Evolutionary conservation across 225 moss, liverwort and hornwort genomes (phyloP), one percentile per base, ranked within the genome.

Genomic region (Physcomitrellopsis africana): DNA sequence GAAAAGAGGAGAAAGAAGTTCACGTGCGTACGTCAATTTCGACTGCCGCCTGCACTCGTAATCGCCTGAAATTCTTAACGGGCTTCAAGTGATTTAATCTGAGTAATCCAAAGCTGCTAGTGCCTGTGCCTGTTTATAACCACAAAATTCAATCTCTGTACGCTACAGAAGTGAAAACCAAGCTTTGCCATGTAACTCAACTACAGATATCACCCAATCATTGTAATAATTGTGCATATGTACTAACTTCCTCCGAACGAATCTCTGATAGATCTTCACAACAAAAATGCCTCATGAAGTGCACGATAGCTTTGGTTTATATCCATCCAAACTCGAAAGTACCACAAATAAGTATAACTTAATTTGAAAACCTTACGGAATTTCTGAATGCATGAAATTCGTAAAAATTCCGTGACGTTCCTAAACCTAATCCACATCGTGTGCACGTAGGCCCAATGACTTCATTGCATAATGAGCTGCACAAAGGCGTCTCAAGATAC

Each of bases 31-130:
- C 88, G 76, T 88, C 71, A 71, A 83, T 16, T 37, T 71, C 70
- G 52, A 82, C 88, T 26, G 82, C 82, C 51, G 88, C 88, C 54
- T 70, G 88, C 78, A 83, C 76, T 72, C 57, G 66, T 29, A 73
- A 58, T 70, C 69, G 75, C 60, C 70, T 68, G 58, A 57, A 61
- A 82, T 54, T 81, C 76, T 76, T 81, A 42, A 79, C 17, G 29
- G 72, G 81, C 83, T 75, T 85, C 77, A 74, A 16, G n/a, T 77
- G 69, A 68, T 59, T 75, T 72, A 78, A 73, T 69, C 76, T 68
- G 59, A 32, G 66, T 19, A 52, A 27, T 18, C 79, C 77, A 69
- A 80, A 69, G 18, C 60, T 68, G 77, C 77, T 60, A 75, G 24
- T 62, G 57, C 79, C 64, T 13, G 64, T 18, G 42, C 82, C 87